Evolutionary conservation across 257 asterid genomes (phyloP), one percentile per base, ranked within the genome.

Genomic region (Lycium ferocissimum): DNA sequence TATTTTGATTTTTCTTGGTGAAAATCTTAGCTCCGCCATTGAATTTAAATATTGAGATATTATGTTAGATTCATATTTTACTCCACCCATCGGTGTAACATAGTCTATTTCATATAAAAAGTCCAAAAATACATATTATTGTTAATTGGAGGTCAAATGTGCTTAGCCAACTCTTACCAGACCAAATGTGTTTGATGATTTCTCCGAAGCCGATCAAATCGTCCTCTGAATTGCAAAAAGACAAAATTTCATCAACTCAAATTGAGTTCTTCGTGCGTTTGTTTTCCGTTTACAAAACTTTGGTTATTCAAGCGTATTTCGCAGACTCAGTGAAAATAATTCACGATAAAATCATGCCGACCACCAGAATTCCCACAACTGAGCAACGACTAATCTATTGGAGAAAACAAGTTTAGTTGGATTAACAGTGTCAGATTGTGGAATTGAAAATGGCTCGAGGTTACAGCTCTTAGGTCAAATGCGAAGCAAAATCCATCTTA

Each of bases 201-300:
- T 57, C 56, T 85, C 92, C 76, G 92, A 85, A 85, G 90, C 88
- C 53, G 85, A 75, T 76, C 26, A 80, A 63, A 15, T 82, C 51
- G 83, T 20, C 84, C 88, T 7, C 33, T 22, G 70, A 20, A 9
- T 26, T 22, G 95, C 87, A 94, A 0, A 92, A 89, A 84, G 96
- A 93, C 92, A 90, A 91, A 17, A 6, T 80, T 73, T n/a, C 89
- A 81, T 40, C 45, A 75, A 87, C 83, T n/a, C 91, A 85, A 5
- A 35, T 96, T 84, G 98, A 96, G 38, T 94, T 94, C 89, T 95
- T 96, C 70, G 97, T 94, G 56, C 97, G 98, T 14, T 78, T 87
- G 75, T 87, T 92, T 78, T 87, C 96, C 53, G 89, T 86, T 9
- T 90, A 86, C 53, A 80, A 71, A 73, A 92, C 97, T 73, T 89